Base-by-base conservation (phyloP, 164 flowering plant species). In the Sedum album region DNA sequence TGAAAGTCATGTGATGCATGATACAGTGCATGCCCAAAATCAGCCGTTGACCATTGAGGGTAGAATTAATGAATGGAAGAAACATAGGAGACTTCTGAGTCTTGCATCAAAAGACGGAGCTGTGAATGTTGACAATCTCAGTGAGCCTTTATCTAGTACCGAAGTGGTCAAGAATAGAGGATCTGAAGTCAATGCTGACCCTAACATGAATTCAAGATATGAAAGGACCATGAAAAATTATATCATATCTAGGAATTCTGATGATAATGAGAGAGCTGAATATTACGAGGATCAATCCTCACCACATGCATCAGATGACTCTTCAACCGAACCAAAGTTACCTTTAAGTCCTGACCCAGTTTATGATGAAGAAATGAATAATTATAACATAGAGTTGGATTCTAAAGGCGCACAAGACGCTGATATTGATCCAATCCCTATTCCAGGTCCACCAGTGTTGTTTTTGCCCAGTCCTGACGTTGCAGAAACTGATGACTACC, bases 361-460 rank as follows among this genome's bases (percentile, higher is more conserved):
- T 67, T 63, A 73, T 41, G 68, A 26, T 73, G 71, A 60, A 68
- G 77, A 68, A 55, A 68, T 5, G 30, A 21, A 13, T 53, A 53
- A 53, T 5, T 25, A 53, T 14, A 53, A 1, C 13, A 21, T 65
- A 60, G 72, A 60, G 30, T 60, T 66, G 0, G 80, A 75, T 30
- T 28, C 72, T 66, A 25, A 55, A 42, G 66, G 62, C 62, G 77
- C 62, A 26, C 75, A 73, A 63, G 84, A 73, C 66, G 33, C 72
- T 21, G 87, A 84, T 71, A 81, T 81, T 69, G 90, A 82, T 60
- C 79, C 85, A 1, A 79, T 81, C 53, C 83, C 84, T 67, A 88
- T 86, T 75, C 93, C 88, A 39, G 93, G 87, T 33, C 87, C 96
- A 13, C 91, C 93, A 0, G 94, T 88, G 33, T 86, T 87, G 68